These are phyloP conservation scores for Claviceps purpurea DNA, from an alignment of 2,329 filamentous ascomycete species.

Conservation along the genomic window DNA sequence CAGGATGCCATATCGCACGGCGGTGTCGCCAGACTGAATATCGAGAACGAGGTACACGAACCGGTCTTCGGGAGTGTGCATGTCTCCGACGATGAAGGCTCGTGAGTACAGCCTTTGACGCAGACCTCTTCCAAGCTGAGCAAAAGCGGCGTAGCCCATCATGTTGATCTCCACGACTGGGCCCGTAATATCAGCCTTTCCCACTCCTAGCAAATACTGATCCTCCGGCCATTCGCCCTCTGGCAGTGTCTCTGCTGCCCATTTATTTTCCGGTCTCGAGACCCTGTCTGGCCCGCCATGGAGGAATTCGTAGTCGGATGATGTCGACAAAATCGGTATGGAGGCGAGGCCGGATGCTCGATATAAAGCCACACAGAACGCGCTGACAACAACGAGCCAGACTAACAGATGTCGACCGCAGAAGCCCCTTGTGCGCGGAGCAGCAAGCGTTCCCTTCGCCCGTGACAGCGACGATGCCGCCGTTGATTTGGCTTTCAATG, in stretches of 20 bases:
- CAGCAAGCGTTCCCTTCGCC: neutral
- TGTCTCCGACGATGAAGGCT: slow-evolving; percentile 71
- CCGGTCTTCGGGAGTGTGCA: slow-evolving; percentile 50
- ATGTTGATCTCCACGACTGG: slow-evolving; percentile 82
- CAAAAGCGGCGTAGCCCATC: slow-evolving; percentile 73
- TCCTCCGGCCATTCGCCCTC: slow-evolving; percentile 6
- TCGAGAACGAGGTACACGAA: slow-evolving; percentile 85
- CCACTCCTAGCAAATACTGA: slow-evolving; percentile 36
- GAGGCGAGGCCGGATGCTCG: slow-evolving; percentile 8
- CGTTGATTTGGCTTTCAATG: neutral
- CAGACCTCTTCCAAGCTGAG: slow-evolving; percentile 69
- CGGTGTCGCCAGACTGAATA: slow-evolving; percentile 73
- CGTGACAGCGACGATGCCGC: neutral
- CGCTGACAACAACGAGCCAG: slow-evolving; percentile 6
- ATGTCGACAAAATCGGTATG: slow-evolving; percentile 8
- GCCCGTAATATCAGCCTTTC: slow-evolving; percentile 44
- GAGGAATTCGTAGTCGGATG: slow-evolving; percentile 3
- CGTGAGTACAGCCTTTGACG: slow-evolving; percentile 77
- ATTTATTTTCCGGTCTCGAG: slow-evolving; percentile 5
- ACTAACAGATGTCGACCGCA: slow-evolving; percentile 6
- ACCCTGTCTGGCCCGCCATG: slow-evolving; percentile 1
- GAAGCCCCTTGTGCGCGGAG: neutral
- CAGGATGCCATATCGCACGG: slow-evolving; percentile 70
- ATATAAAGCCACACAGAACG: slow-evolving; percentile 7
- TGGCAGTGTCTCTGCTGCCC: slow-evolving; percentile 7